Evolutionary conservation across 2,329 filamentous ascomycete species (phyloP).

Genomic region (Emergomyces pasteurianus): DNA sequence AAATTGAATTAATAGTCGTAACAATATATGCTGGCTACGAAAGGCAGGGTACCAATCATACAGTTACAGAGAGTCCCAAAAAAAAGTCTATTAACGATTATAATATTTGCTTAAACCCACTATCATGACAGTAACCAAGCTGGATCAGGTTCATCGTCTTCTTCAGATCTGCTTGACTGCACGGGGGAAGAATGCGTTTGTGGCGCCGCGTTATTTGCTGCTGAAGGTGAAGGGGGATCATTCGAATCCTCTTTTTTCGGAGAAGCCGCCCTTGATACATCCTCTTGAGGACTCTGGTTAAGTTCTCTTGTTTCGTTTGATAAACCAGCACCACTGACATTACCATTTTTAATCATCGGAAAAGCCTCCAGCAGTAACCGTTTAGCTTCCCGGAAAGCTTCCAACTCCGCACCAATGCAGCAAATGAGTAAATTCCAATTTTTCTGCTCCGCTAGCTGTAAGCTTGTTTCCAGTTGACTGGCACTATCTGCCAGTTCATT

Average conservation of each 20-base stretch:
- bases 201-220: not conserved
- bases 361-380: conserved; percentile 25
- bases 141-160: conserved; percentile 32
- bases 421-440: conserved; percentile 51
- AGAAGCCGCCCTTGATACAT: not conserved
- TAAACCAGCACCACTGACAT: not conserved
- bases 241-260: not conserved
- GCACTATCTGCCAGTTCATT: conserved; percentile 37
- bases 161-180: conserved; percentile 19
- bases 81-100: not conserved
- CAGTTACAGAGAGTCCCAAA: not conserved
- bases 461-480: conserved; percentile 35
- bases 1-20: not conserved
- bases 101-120: not conserved
- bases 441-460: conserved; percentile 40
- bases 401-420: conserved; percentile 50
- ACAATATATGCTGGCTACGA: too few species aligned
- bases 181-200: not conserved
- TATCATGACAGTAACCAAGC: conserved; percentile 28
- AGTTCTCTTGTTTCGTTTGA: not conserved
- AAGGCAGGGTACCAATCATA: not conserved
- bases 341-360: conserved; percentile 9
- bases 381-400: conserved; percentile 37
- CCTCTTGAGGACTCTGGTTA: not conserved
- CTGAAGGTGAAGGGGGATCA: not conserved